Evolutionary conservation across 768 basidiomycete genomes (phyloP), one percentile per base, ranked within the genome.

Genomic region (Amanita subjunquillea): DNA sequence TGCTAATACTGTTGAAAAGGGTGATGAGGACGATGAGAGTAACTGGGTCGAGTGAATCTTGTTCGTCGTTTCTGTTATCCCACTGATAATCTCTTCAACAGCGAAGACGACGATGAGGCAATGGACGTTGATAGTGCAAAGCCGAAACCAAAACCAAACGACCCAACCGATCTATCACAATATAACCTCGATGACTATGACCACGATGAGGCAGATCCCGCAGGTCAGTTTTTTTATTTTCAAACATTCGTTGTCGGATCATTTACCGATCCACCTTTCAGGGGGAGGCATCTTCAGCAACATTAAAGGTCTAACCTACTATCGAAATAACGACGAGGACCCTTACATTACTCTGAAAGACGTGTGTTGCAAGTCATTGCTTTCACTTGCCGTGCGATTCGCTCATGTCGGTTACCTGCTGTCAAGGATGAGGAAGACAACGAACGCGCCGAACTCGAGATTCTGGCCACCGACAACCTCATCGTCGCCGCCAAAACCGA

Each of bases 321-420:
- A 97, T 67, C 80, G 83, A 48, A 83, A 92, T 60, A 92, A 93
- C 61, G 78, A 88, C 50, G 91, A 97, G 34, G 96, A 99, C 67
- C 96, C 96, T 0, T 98, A 94, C 62, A 88, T 99, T 59, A 98
- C 95, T 0, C 68, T 98, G 37, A 94, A 96, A 77, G 90, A 93
- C 61, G 93, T 91, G 61, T 39, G 79, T 53, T 30, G 36, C 51
- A 38, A 37, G 43, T 40, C 51, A 44, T 53, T 53, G 43, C 41
- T 46, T 53, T 46, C 44, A 46, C 51, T 25, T 46, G 44, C 43
- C 29, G 34, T 46, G 44, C 45, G 43, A 53, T 37, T n/a, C 48
- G 34, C 29, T 41, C 44, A 29, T 40, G 25, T 46, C 15, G 23
- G 17, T 51, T 17, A 23, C 13, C 38, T 10, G 23, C 15, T 50